Conservation (phyloP, 2,329 filamentous ascomycete genomes). For the Nothophoma quercina region DNA sequence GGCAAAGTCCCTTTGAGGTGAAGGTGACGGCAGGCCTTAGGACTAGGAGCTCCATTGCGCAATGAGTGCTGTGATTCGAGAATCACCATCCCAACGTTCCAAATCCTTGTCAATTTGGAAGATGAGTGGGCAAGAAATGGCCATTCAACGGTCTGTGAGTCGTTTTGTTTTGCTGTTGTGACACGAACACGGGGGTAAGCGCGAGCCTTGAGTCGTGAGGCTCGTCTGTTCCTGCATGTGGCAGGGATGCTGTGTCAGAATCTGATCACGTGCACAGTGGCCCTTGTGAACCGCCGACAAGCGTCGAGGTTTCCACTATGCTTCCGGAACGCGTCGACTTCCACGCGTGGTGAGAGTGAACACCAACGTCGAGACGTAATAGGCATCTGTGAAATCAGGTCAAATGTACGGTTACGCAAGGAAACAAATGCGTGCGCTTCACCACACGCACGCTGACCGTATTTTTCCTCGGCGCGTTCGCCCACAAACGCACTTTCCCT, state of each 20-base stretch:
- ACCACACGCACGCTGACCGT: constrained; percentile 14
- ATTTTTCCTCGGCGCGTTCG: constrained; percentile 4
- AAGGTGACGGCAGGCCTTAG: background rate
- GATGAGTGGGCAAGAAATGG: background rate
- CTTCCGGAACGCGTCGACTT: constrained; percentile 12
- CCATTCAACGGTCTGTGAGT: background rate
- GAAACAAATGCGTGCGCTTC: constrained; percentile 16
- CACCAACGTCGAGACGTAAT: constrained; percentile 6
- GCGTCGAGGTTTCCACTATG: background rate
- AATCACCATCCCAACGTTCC: background rate
- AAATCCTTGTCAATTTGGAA: background rate
- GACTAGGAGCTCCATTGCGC: background rate
- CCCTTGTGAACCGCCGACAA: background rate
- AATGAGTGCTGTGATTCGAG: background rate
- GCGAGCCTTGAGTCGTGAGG: constrained; percentile 9
- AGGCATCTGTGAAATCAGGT: background rate
- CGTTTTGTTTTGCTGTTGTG: constrained; percentile 9
- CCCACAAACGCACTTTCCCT: constrained; percentile 15
- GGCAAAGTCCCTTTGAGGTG: background rate
- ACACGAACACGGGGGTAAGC: constrained; percentile 4
- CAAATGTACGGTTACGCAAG: constrained; percentile 12
- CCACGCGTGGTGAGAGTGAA: constrained; percentile 14
- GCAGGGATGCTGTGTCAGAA: constrained; percentile 1
- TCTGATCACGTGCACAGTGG: background rate
- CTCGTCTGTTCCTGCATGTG: constrained; percentile 14